Evolutionary conservation across 495 filamentous ascomycete genomes (phyloP).

Genomic region (Talaromyces liani): DNA sequence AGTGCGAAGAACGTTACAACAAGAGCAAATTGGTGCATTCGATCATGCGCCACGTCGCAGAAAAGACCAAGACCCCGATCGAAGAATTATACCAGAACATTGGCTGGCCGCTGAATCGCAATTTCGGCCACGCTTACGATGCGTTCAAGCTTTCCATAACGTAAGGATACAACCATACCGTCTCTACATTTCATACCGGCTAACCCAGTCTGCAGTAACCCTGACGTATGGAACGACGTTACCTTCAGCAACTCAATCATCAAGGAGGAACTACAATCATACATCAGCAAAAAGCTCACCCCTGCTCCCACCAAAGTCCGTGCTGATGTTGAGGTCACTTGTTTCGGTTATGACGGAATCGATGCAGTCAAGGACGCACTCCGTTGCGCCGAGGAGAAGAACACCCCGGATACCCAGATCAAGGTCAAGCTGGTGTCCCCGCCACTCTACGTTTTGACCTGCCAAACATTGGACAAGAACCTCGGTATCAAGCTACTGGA

Average conservation of each 20-base stretch:
- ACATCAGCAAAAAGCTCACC: constrained; percentile 92
- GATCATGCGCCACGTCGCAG: constrained; percentile 95
- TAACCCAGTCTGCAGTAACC: constrained; percentile 52
- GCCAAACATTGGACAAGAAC: constrained; percentile 88
- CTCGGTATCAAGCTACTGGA: constrained; percentile 77
- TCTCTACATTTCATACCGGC: constrained; percentile 11
- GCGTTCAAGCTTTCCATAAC: constrained; percentile 99
- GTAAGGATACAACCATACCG: constrained; percentile 34
- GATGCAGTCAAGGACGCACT: constrained; percentile 92
- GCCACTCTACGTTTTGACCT: constrained; percentile 88
- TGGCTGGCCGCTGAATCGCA: constrained; percentile 95
- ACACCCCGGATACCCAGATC: constrained; percentile 83
- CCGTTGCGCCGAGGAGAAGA: constrained; percentile 77
- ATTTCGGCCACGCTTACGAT: constrained; percentile 92
- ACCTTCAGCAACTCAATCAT: constrained; percentile 81
- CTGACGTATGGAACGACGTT: constrained; percentile 90
- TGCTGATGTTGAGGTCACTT: constrained; percentile 95
- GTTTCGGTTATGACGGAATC: constrained; percentile 97
- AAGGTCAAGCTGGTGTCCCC: constrained; percentile 96
- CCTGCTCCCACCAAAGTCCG: constrained; percentile 97
- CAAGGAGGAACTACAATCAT: constrained; percentile 77
- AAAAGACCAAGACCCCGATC: constrained; percentile 90
- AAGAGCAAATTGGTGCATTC: constrained; percentile 99
- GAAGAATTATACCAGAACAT: constrained; percentile 89
- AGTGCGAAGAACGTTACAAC: constrained; percentile 98